Conservation (phyloP, 2,329 filamentous ascomycete species). For the Chaetomiaceae sp. region DNA sequence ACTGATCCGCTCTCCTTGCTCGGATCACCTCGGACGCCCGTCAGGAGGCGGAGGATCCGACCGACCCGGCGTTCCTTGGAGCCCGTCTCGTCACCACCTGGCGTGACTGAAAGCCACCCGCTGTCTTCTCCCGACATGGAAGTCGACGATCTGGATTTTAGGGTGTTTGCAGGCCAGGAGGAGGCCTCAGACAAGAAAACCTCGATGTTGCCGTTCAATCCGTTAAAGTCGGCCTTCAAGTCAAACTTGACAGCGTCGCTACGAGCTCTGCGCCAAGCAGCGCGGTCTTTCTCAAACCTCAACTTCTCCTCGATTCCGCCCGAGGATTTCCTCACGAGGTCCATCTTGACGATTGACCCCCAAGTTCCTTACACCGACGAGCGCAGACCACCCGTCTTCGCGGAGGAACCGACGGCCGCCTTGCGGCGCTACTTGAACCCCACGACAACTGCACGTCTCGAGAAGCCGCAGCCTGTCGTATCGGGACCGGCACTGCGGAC, state of each 20-base stretch:
- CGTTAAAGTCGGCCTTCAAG: constrained; percentile 56
- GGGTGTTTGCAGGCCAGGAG: constrained; percentile 34
- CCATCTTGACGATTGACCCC: constrained; percentile 61
- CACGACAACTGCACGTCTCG: constrained; percentile 44
- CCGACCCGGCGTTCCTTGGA: constrained; percentile 46
- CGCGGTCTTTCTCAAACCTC: constrained; percentile 56
- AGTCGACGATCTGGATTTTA: constrained; percentile 43
- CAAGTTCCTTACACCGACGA: constrained; percentile 62
- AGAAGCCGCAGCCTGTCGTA: constrained; percentile 29
- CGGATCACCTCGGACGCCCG: constrained; percentile 42
- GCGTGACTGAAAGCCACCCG: constrained; percentile 46
- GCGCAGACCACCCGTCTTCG: constrained; percentile 54
- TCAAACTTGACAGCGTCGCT: constrained; percentile 64
- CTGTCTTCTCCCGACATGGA: constrained; percentile 36
- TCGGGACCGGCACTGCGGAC: constrained; percentile 25
- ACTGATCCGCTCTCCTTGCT: constrained; percentile 45
- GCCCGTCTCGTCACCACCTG: constrained; percentile 50
- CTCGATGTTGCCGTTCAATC: constrained; percentile 35
- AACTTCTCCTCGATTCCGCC: constrained; percentile 59
- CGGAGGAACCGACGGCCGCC: constrained; percentile 59
- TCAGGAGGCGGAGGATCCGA: constrained; percentile 35
- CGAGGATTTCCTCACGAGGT: constrained; percentile 61
- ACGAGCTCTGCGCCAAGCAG: constrained; percentile 57
- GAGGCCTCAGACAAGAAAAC: constrained; percentile 27
- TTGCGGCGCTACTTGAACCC: constrained; percentile 64